Conservation (phyloP, 169 alveolate genomes). For the Cystoisospora suis region DNA sequence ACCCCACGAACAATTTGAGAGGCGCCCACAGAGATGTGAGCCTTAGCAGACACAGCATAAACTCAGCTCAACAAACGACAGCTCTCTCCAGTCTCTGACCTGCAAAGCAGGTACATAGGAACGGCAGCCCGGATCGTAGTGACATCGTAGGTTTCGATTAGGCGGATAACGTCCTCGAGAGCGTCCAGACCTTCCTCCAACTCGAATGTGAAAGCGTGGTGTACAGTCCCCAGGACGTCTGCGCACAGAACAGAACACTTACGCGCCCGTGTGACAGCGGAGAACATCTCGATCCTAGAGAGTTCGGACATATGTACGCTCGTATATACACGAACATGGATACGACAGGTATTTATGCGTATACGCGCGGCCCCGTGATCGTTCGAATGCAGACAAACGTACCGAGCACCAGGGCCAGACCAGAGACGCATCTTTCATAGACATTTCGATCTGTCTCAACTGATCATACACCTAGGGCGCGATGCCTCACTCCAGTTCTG, state of each 20-base stretch:
- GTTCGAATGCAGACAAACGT: neutral
- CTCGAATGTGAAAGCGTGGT: conserved; percentile 82
- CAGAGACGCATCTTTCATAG: neutral
- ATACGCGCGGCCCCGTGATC: neutral
- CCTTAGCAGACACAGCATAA: neutral
- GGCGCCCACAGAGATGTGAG: neutral
- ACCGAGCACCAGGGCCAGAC: neutral
- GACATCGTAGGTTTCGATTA: conserved; percentile 86
- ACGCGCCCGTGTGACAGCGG: neutral
- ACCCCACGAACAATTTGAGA: neutral
- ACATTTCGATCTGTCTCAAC: too few relatives aligned
- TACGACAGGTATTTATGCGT: neutral
- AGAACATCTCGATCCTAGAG: neutral
- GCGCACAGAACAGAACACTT: conserved; percentile 58
- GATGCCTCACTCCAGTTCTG: too few relatives aligned
- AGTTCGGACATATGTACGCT: neutral
- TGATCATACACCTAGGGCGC: too few relatives aligned
- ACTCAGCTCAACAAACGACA: neutral
- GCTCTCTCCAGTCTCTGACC: conserved; percentile 53
- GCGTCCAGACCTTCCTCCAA: conserved; percentile 74
- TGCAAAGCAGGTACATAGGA: conserved; percentile 85
- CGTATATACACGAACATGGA: neutral
- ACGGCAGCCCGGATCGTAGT: conserved; percentile 89
- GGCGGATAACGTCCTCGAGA: conserved; percentile 81
- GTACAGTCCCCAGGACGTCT: conserved; percentile 81